phyloP scores from a whole-genome alignment of 106 monocot species.

The Allium cepa region DNA sequence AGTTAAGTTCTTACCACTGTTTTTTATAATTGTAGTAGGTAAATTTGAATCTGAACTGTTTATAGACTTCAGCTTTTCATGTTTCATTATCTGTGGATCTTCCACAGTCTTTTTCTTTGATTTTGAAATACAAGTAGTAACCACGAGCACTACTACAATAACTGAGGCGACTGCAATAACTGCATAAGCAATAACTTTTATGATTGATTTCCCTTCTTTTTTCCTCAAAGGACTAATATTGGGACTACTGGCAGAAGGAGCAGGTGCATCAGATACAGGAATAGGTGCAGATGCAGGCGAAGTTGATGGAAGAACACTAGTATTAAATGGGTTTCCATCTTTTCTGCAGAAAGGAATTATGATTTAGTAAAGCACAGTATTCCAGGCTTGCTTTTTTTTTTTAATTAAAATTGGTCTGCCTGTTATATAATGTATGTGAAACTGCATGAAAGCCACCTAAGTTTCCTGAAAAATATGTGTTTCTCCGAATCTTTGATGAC shows the following conservation, averaged over 20 bases:
- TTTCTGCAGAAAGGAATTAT: constrained; percentile 30
- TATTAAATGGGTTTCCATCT: constrained; percentile 91
- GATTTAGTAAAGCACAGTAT: too few species aligned
- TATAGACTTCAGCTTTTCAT: constrained; percentile 8
- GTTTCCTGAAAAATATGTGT: too few species aligned
- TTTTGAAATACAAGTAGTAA: constrained; percentile 32
- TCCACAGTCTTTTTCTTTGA: constrained; percentile 9
- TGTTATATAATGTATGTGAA: too few species aligned
- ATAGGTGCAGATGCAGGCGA: constrained; percentile 14
- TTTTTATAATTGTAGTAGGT: constrained; percentile 9
- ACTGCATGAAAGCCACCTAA: too few species aligned
- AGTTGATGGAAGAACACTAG: constrained; percentile 38
- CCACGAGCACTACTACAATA: constrained; percentile 29
- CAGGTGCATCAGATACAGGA: constrained; percentile 18
- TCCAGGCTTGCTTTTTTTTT: too few species aligned
- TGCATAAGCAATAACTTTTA: constrained; percentile 31
- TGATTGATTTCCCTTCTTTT: constrained; percentile 20
- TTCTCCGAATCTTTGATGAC: too few species aligned
- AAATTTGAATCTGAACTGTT: constrained; percentile 5
- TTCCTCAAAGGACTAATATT: constrained; percentile 1
- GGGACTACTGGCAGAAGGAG: constrained; percentile 16
- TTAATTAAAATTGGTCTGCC: too few species aligned
- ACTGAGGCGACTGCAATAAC: constrained; percentile 27
- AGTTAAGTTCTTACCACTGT: constrained; percentile 6
- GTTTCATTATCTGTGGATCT: neutral